Evolutionary conservation across 1,139 yeast species (phyloP).

Genomic region (Spencermartinsiella ligniputridi): DNA sequence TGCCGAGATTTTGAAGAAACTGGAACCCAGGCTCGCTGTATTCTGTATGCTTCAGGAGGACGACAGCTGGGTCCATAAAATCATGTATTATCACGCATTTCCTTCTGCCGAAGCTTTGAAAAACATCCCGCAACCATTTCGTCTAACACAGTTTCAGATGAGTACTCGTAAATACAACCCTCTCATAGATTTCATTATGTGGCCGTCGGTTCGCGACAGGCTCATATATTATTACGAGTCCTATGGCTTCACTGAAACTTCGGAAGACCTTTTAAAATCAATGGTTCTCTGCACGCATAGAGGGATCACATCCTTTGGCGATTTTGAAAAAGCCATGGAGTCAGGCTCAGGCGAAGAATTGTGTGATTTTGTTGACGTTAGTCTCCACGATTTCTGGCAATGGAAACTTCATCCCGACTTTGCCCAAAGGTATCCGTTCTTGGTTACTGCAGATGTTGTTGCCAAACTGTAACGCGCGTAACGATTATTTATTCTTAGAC

Average conservation of each 20-base stretch:
- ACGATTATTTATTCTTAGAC: too few species aligned
- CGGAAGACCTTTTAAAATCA: not conserved
- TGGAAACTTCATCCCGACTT: not conserved
- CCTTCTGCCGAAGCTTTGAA: not conserved
- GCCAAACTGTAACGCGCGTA: too few species aligned
- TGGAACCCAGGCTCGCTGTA: conserved; percentile 1
- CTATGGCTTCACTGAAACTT: not conserved
- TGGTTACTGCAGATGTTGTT: conserved; percentile 1
- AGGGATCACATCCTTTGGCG: not conserved
- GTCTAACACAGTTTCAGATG: not conserved
- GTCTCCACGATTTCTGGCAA: not conserved
- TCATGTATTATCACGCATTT: not conserved
- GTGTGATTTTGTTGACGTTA: not conserved
- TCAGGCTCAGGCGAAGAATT: not conserved
- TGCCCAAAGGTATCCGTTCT: conserved; percentile 1
- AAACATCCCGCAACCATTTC: not conserved
- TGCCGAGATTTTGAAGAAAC: conserved; percentile 2
- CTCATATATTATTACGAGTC: not conserved
- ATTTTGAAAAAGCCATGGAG: not conserved
- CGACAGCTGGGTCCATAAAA: not conserved
- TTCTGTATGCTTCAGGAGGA: not conserved
- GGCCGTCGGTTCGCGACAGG: conserved; percentile 5
- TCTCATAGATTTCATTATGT: conserved; percentile 1
- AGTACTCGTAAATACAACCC: not conserved
- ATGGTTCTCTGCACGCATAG: not conserved